Base-by-base conservation (phyloP, 306 rosid species). In the Prunus armeniaca region DNA sequence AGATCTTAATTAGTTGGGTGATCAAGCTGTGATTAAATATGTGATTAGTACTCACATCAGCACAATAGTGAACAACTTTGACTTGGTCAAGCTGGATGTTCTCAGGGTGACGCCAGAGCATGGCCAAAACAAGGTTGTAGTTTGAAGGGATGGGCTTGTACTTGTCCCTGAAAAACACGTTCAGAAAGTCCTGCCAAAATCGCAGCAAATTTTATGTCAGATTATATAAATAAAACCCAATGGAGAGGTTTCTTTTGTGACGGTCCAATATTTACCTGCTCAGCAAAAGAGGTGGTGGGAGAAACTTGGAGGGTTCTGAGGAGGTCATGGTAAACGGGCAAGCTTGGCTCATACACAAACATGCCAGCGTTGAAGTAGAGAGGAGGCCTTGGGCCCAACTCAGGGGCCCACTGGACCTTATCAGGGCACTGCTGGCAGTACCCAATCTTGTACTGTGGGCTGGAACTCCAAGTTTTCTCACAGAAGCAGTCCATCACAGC, bases 401-500 rank as follows among this genome's bases (percentile, higher is more conserved):
- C 18, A 2, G 76, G n/a, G 6, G 82, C 87, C 97, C 98, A 93
- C 4, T 76, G 52, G 46, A 90, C 97, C 45, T 49, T 84, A 2
- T 87, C 76, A 2, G 97, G 97, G 67, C 96, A 86, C 32, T 91
- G 98, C 77, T 91, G 97, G 76, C 96, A 88, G 66, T 91, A 88
- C 0, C 91, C 93, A 50, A 91, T 84, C 38, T 86, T 47, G 76
- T 77, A 80, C 56, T 91, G 98, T 6, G 88, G 80, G 25, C 87
- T 84, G n/a, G 85, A 69, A 18, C 88, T 85, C 98, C 98, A 90
- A 2, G 81, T 84, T 2, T 78, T 57, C 83, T 91, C 96, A 46
- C 98, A 93, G 41, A 87, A 93, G 73, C 98, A 93, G n/a, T 93
- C 97, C 90, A 73, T 88, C 22, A 90, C 98, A 3, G 89, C 97